Evolutionary conservation across 2,329 filamentous ascomycete genomes (phyloP).

Genomic region (Aspergillus spinulosporus): DNA sequence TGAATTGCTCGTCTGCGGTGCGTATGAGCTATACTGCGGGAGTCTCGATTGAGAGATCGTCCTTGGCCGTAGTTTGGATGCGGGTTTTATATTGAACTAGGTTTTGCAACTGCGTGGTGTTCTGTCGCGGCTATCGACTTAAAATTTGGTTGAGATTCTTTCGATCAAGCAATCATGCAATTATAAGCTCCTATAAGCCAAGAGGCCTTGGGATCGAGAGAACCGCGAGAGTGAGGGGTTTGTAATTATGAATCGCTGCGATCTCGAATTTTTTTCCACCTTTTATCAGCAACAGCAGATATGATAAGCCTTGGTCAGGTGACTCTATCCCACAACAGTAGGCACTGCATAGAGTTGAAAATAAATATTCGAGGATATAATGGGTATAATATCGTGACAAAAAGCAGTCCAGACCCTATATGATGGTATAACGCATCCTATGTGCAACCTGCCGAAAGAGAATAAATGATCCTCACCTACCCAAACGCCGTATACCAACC

Average conservation of each 20-base stretch:
- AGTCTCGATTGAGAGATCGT: neutral
- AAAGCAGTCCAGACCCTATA: conserved; percentile 1
- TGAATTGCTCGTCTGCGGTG: neutral
- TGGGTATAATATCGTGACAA: conserved; percentile 13
- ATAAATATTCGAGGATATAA: conserved; percentile 2
- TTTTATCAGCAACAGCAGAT: conserved; percentile 8
- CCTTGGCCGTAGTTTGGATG: neutral
- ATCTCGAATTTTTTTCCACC: conserved; percentile 11
- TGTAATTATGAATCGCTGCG: neutral
- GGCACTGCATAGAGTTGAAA: neutral
- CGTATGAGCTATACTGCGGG: neutral
- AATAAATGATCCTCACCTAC: neutral
- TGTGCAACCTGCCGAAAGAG: neutral
- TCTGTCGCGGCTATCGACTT: too few species aligned
- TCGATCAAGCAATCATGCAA: too few species aligned
- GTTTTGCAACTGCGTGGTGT: neutral
- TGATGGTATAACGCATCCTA: neutral
- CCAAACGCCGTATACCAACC: conserved; percentile 17
- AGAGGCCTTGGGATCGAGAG: neutral
- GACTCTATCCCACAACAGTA: neutral
- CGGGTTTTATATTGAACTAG: neutral
- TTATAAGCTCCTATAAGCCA: neutral
- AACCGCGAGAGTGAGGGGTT: neutral
- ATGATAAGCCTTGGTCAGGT: conserved; percentile 9
- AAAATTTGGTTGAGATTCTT: too few species aligned